Evolutionary conservation across 1,284 basidiomycete genomes (phyloP).

Genomic region (Golubevia pallescens): DNA sequence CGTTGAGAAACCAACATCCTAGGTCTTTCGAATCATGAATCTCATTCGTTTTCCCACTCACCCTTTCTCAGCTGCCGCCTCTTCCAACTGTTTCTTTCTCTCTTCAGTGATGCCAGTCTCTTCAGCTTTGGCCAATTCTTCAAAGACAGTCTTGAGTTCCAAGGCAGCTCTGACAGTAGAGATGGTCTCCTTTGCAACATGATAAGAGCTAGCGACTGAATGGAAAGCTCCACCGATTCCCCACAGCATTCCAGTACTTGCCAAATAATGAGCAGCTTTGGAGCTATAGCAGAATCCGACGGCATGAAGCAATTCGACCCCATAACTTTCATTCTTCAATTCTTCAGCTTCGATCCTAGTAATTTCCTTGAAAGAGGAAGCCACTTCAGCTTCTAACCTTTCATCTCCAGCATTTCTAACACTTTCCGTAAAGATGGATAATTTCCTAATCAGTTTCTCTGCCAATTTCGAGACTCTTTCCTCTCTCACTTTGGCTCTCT

Average conservation of each 20-base stretch:
- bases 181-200: constrained; percentile 56
- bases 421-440: constrained; percentile 59
- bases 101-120: constrained; percentile 86
- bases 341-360: constrained; percentile 67
- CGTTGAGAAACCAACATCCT: not conserved
- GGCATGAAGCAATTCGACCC: constrained; percentile 86
- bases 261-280: constrained; percentile 37
- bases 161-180: constrained; percentile 55
- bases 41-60: constrained; percentile 19
- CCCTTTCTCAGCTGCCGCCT: constrained; percentile 92
- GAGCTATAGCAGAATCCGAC: constrained; percentile 83
- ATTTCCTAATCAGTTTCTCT: constrained; percentile 56
- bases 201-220: constrained; percentile 40
- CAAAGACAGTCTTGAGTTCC: constrained; percentile 86
- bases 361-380: constrained; percentile 50
- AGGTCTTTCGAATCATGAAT: not conserved
- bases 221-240: constrained; percentile 18
- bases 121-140: constrained; percentile 77
- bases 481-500: constrained; percentile 53
- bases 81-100: constrained; percentile 86
- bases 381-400: constrained; percentile 35
- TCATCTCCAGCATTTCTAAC: constrained; percentile 42
- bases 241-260: constrained; percentile 41
- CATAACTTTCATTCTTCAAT: constrained; percentile 88
- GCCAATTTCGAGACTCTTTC: constrained; percentile 52